Evolutionary conservation across 805 yeast species (phyloP).

Genomic region (Yarrowia sp.): DNA sequence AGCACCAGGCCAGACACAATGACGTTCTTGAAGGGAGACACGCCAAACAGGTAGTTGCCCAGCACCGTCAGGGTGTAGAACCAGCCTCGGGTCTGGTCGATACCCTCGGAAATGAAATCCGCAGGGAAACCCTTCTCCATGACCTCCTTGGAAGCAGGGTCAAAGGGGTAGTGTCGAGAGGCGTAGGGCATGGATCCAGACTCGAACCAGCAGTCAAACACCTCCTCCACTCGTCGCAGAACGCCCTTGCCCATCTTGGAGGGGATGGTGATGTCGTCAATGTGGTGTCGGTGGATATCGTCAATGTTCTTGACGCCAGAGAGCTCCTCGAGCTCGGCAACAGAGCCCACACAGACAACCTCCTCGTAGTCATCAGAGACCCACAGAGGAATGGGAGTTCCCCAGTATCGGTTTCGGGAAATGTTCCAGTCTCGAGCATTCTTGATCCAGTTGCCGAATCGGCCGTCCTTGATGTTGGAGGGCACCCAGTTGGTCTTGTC

Average conservation of each 20-base stretch:
- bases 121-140: slow-evolving; percentile 87
- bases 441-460: slow-evolving; percentile 97
- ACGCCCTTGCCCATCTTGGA: slow-evolving; percentile 84
- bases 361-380: slow-evolving; percentile 91
- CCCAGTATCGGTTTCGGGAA: slow-evolving; percentile 99
- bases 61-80: slow-evolving; percentile 93
- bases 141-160: slow-evolving; percentile 54
- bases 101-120: slow-evolving; percentile 96
- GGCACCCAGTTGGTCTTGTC: slow-evolving; percentile 96
- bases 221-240: slow-evolving; percentile 91
- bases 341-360: slow-evolving; percentile 88
- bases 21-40: slow-evolving; percentile 92
- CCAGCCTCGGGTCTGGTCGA: slow-evolving; percentile 99
- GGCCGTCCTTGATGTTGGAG: slow-evolving; percentile 78
- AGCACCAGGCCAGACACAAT: slow-evolving; percentile 94
- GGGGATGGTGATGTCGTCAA: slow-evolving; percentile 91
- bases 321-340: slow-evolving; percentile 78
- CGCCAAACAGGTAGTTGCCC: slow-evolving; percentile 90
- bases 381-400: slow-evolving; percentile 99
- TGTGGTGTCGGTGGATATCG: slow-evolving; percentile 90
- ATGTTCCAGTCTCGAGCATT: slow-evolving; percentile 99
- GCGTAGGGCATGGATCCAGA: slow-evolving; percentile 99
- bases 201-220: slow-evolving; percentile 99
- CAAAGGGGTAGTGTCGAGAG: slow-evolving; percentile 95
- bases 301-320: slow-evolving; percentile 79